Conservation (phyloP, 2,329 filamentous ascomycete genomes). For the Aspergillus sp. region DNA sequence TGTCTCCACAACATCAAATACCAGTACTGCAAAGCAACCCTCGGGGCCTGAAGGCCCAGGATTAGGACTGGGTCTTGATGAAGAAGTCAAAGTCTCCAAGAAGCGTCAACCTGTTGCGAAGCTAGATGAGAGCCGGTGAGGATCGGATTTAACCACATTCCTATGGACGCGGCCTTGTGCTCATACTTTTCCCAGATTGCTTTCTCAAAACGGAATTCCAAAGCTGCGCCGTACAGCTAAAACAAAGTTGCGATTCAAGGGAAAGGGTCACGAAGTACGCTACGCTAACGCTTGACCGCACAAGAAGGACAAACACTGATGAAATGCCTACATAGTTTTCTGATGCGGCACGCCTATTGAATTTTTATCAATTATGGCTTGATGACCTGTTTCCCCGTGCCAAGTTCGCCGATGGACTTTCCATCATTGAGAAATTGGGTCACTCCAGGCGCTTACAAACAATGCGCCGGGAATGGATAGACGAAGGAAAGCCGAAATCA, state of each 20-base stretch:
- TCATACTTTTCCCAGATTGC: slow-evolving; percentile 50
- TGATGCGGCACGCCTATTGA: slow-evolving; percentile 72
- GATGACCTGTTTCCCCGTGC: slow-evolving; percentile 94
- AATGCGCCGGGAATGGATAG: slow-evolving; percentile 75
- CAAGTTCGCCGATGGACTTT: slow-evolving; percentile 80
- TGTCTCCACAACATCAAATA: slow-evolving; percentile 19
- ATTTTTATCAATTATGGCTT: slow-evolving; percentile 93
- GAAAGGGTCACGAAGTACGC: slow-evolving; percentile 82
- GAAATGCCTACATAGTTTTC: slow-evolving; percentile 56
- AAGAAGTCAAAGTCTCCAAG: slow-evolving; percentile 76
- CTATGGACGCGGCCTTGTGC: neutral
- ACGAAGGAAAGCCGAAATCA: slow-evolving; percentile 50
- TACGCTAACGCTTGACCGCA: slow-evolving; percentile 4
- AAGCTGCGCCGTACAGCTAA: slow-evolving; percentile 67
- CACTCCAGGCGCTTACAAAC: slow-evolving; percentile 73
- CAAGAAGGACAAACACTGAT: neutral
- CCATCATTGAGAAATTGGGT: slow-evolving; percentile 88
- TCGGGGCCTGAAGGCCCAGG: slow-evolving; percentile 40
- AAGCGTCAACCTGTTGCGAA: slow-evolving; percentile 73
- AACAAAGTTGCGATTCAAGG: slow-evolving; percentile 69
- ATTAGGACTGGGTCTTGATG: slow-evolving; percentile 67
- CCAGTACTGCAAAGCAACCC: slow-evolving; percentile 15
- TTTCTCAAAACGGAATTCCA: slow-evolving; percentile 77
- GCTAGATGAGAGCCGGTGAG: slow-evolving; percentile 70
- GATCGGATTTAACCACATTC: neutral